Evolutionary conservation across 2,329 filamentous ascomycete genomes (phyloP), one percentile per base, ranked within the genome.

Genomic region (Akanthomyces muscarius): DNA sequence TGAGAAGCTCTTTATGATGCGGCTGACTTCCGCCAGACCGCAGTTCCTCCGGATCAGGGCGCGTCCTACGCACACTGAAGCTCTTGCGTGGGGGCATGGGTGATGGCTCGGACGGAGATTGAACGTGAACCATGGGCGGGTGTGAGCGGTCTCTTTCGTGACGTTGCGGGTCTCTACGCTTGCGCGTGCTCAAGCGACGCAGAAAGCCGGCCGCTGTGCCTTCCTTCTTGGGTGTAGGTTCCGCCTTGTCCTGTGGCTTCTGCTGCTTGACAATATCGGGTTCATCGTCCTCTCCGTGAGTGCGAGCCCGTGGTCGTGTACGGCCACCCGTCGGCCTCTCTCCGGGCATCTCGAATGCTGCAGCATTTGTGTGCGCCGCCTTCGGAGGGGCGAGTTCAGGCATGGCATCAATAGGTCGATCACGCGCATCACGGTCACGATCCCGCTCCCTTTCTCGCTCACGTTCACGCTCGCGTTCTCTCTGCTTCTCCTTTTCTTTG

Each of bases 211-310:
- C 90, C 42, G 93, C 92, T 5, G 91, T 86, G 70, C 92, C 95
- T 74, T 97, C 94, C 75, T 95, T 96, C 78, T 91, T 93, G 56
- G 80, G 79, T 5, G 85, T 81, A 11, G 82, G 83, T 72, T 87
- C 88, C 23, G 79, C 73, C 38, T 86, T 84, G 30, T 88, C 83
- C 70, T 68, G 84, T 69, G 68, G 81, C 18, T 73, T 69, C 6
- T 66, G 63, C 28, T 69, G 71, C 56, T 72, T 76, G 30, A 67
- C 67, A 45, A 63, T 83, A 55, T 96, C 91, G 0, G 88, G 83
- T 13, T 91, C 84, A 63, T 99, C 95, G 66, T 98, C 94, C 75
- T 98, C 95, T 18, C 94, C 95, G 71, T 98, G 94, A 0, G 95
- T 98, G 67, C 95, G 85, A 42, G 95, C 92, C 55, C 95, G 85